Conservation (phyloP, 345 rosid genomes). For the Mangifera indica region DNA sequence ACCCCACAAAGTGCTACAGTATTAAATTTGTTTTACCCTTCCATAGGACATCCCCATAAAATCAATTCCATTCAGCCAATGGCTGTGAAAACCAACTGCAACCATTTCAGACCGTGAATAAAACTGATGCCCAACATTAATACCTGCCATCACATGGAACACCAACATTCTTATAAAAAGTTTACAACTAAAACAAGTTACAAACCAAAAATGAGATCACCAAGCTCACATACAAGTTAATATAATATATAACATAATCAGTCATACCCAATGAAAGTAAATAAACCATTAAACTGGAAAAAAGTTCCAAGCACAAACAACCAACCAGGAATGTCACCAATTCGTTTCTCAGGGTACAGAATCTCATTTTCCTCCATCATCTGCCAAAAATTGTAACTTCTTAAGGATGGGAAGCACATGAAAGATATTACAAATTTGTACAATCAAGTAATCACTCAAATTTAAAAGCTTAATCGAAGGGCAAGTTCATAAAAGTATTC, state of each 20-base stretch:
- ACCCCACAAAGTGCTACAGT: background rate
- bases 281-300: background rate
- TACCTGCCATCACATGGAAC: constrained; percentile 47
- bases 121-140: constrained; percentile 82
- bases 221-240: background rate
- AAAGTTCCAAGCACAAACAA: constrained; percentile 6
- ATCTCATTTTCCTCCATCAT: constrained; percentile 44
- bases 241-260: background rate
- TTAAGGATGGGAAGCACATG: background rate
- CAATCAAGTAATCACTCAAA: background rate
- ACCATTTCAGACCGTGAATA: constrained; percentile 95
- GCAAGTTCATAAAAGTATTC: background rate
- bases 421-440: background rate
- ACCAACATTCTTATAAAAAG: background rate
- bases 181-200: background rate
- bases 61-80: constrained; percentile 95
- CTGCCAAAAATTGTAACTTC: constrained; percentile 34
- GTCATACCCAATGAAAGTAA: background rate
- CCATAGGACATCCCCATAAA: constrained; percentile 63
- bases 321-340: constrained; percentile 82
- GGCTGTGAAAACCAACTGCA: constrained; percentile 82
- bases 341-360: constrained; percentile 54
- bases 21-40: constrained; percentile 48
- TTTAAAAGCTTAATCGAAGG: background rate
- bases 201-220: background rate